phyloP scores from a whole-genome alignment of 2,329 filamentous ascomycete species.

The Ceratocystis papillata region DNA sequence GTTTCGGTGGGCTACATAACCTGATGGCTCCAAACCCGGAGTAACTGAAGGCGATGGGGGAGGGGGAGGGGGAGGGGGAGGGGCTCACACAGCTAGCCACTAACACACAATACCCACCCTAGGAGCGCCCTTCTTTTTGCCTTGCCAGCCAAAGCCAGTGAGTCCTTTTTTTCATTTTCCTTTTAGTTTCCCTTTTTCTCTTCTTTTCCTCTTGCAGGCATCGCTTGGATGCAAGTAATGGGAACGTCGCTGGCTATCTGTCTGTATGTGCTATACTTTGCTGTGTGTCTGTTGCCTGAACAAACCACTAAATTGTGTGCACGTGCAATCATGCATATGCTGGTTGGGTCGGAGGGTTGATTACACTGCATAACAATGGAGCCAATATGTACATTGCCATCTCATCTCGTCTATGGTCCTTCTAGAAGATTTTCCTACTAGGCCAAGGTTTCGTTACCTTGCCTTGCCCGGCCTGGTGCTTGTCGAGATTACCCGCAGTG shows the following conservation, averaged over 20 bases:
- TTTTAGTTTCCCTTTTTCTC: neutral
- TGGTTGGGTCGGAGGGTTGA: neutral
- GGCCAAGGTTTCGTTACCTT: neutral
- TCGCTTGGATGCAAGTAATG: neutral
- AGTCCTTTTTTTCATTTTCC: too few species aligned
- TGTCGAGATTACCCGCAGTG: conserved; percentile 9
- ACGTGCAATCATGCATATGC: neutral
- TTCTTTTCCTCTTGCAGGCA: neutral
- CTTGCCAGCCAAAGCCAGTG: too few species aligned
- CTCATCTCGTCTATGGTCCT: conserved; percentile 14
- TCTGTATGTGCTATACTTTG: neutral
- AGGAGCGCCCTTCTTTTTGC: too few species aligned
- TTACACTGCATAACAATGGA: neutral
- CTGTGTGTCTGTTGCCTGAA: neutral
- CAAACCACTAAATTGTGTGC: neutral
- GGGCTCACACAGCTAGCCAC: neutral
- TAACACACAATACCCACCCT: too few species aligned
- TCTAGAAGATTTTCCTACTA: conserved; percentile 3
- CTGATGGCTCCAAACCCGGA: neutral
- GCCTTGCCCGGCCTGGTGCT: neutral
- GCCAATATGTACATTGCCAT: conserved; percentile 4
- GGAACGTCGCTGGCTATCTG: neutral
- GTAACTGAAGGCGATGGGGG: neutral
- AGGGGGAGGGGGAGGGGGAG: neutral
- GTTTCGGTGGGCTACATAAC: neutral